phyloP scores from a whole-genome alignment of 2,329 filamentous ascomycete species.

The Coniochaeta pulveracea region DNA sequence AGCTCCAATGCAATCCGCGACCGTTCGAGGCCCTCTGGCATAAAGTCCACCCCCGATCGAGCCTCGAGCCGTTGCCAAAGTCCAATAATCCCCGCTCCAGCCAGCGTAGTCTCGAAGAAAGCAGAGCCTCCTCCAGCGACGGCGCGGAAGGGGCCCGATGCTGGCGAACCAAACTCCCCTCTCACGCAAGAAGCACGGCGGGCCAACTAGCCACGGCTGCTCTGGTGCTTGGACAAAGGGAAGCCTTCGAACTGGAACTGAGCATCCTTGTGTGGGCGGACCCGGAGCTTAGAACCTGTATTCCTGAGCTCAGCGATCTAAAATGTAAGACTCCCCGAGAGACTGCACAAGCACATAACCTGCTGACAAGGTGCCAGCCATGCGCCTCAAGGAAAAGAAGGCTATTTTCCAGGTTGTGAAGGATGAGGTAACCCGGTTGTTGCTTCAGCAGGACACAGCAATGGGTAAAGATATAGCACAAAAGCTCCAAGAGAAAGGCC shows the following conservation, averaged over 20 bases:
- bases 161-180: background rate
- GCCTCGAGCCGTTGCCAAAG: too few relatives aligned
- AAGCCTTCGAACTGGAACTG: background rate
- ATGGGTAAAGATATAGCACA: background rate
- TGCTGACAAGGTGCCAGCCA: background rate
- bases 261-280: conserved; percentile 1
- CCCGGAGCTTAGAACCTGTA: background rate
- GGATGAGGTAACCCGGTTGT: background rate
- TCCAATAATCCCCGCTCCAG: too few relatives aligned
- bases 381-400: background rate
- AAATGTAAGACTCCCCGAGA: background rate
- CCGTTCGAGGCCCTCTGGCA: background rate
- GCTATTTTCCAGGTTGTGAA: background rate
- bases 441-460: too few relatives aligned
- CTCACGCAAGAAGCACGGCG: background rate
- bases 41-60: background rate
- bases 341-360: background rate
- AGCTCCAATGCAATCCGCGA: background rate
- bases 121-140: too few relatives aligned
- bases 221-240: background rate
- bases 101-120: too few relatives aligned
- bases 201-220: background rate
- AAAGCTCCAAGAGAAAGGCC: background rate
- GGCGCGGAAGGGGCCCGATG: background rate
- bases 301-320: background rate